phyloP scores from a whole-genome alignment of 768 basidiomycete species.

The Collybia nuda region DNA sequence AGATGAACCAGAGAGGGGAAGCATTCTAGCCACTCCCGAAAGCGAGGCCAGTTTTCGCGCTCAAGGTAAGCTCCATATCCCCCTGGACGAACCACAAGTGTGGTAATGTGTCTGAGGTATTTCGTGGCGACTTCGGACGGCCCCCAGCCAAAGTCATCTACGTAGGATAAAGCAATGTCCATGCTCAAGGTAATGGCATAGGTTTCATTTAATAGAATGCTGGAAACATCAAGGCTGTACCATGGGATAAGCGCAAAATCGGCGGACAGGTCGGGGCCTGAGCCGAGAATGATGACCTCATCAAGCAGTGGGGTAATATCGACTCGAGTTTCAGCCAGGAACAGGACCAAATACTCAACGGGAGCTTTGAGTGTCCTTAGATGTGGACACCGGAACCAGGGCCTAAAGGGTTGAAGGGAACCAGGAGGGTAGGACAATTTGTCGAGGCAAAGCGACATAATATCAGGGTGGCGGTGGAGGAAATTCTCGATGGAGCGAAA shows the following conservation, averaged over 20 bases:
- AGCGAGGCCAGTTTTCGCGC: too few relatives aligned
- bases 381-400: too few relatives aligned
- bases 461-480: neutral
- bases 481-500: neutral
- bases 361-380: neutral
- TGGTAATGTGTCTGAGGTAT: too few relatives aligned
- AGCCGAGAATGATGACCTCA: neutral
- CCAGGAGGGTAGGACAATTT: neutral
- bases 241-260: conserved; percentile 2
- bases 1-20: neutral
- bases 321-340: neutral
- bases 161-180: too few relatives aligned
- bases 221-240: neutral
- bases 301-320: neutral
- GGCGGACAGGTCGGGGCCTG: neutral
- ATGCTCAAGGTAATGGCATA: too few relatives aligned
- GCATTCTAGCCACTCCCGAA: conserved; percentile 5
- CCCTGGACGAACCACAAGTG: too few relatives aligned
- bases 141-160: too few relatives aligned
- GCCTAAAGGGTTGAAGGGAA: neutral
- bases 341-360: neutral
- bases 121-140: too few relatives aligned
- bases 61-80: too few relatives aligned
- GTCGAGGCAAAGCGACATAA: neutral
- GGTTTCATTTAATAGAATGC: too few relatives aligned